Base-by-base conservation (phyloP, 768 basidiomycete genomes). In the Kondoa subrosea region DNA sequence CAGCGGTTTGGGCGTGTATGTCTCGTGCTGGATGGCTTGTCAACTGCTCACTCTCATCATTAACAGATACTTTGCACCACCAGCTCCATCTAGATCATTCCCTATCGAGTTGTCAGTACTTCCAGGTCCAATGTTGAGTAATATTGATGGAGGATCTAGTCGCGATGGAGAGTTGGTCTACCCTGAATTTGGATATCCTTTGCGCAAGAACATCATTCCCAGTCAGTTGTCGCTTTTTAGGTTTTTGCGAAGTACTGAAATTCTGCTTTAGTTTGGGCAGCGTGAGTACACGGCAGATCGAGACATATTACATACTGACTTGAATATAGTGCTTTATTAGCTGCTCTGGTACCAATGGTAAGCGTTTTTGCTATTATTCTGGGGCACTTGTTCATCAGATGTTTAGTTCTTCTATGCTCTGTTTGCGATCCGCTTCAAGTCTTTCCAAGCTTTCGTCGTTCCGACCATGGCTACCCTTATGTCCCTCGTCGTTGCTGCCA, bases 401-500 rank as follows among this genome's bases (percentile, higher is more conserved):
- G n/a, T n/a, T n/a, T n/a, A n/a, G n/a, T 76, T 83, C 71, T 82
- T 82, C 74, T 80, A 84, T 74, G 76, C 76, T 64, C 60, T 84
- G n/a, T 83, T 83, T 74, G 83, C 85, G 73, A 78, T 80, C 57
- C 78, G 83, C 3, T 75, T 81, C 56, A 75, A 81, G 57, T 81
- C 78, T 66, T 58, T 81, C 27, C 79, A 81, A 50, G 78, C 81
- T 68, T 76, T 82, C 56, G 77, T 82, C 56, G 81, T 80, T 1
- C 81, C 82, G 1, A 82, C 80, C 0, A 79, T 85, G 75, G 83
- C 82, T 31, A 75, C 85, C 2, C 75, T 84, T 8, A 82, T 82
- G 71, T 80, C 80, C 16, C 74, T 83, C 32, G 79, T 80, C 71
- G 78, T 78, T 2, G 80, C 78, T 0, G 80, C 80, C 1, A 77